Evolutionary conservation across 2,329 filamentous ascomycete genomes (phyloP), one percentile per base, ranked within the genome.

Genomic region (Monascus ruber): DNA sequence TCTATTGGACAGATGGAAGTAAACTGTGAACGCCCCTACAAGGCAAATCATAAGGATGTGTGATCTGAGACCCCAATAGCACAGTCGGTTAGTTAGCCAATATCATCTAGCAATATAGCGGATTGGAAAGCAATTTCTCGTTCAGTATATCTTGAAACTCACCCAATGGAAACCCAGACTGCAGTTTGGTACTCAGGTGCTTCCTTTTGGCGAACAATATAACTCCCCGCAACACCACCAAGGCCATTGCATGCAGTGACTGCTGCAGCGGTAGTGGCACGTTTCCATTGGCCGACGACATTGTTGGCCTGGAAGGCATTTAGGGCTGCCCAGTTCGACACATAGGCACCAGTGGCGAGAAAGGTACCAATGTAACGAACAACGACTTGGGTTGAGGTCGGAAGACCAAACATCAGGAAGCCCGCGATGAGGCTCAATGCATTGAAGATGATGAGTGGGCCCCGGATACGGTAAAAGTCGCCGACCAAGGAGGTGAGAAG

Each of bases 241-340:
- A 77, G 70, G 0, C 77, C 77, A 47, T 81, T 81, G 50, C 68
- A 71, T 6, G 74, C 76, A 7, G 75, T 73, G 2, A 79, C 70
- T 0, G 71, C 68, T 1, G 77, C 77, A 0, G 77, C 74, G 0
- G 74, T 74, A 35, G 77, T 77, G 2, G 71, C 76, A 26, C 77
- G 65, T 56, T 80, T 81, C 77, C 77, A 81, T 49, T 81, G 77
- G 0, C 75, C 74, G 0, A 71, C 66, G 33, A 80, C 68, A 45
- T 79, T 82, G 53, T 79, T 81, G 10, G 73, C 71, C 51, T 77
- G 72, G 46, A 77, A 80, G 0, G 76, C 71, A 38, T 74, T 78
- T 45, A 83, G 61, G 0, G 77, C 79, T 0, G 79, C 78, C 78
- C 79, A 83, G 46, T 83, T 83, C 4, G 73, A 76, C 4, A 83